Conservation (phyloP, 1,284 basidiomycete genomes). For the Ganoderma lingzhi region DNA sequence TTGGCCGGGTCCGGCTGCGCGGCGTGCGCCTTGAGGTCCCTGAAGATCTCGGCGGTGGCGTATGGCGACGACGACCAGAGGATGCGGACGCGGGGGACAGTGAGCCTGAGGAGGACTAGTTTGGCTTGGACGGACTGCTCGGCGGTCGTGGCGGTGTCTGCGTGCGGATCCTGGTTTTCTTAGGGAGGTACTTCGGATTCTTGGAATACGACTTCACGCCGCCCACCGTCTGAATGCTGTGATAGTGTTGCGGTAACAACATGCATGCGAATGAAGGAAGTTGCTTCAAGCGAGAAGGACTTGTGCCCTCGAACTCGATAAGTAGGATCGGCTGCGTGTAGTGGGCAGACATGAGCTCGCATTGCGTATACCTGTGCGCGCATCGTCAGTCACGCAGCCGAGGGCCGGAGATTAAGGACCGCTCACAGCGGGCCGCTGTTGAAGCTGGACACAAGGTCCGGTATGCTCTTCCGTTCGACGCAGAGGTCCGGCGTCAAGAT, state of each 20-base stretch:
- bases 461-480: constrained; percentile 80
- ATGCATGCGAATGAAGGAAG: constrained; percentile 25
- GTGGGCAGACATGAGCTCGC: constrained; percentile 95
- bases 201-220: constrained; percentile 73
- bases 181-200: constrained; percentile 60
- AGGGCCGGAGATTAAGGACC: background rate
- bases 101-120: constrained; percentile 87
- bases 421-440: constrained; percentile 92
- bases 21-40: constrained; percentile 88
- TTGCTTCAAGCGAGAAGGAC: constrained; percentile 88
- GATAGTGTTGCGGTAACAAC: background rate
- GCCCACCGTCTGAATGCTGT: constrained; percentile 50
- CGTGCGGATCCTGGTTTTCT: constrained; percentile 53
- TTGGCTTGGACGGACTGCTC: constrained; percentile 82
- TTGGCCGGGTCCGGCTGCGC: constrained; percentile 83
- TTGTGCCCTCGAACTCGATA: constrained; percentile 99
- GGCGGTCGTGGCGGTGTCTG: constrained; percentile 52
- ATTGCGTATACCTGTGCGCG: constrained; percentile 74
- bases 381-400: background rate
- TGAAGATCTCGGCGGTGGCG: constrained; percentile 92
- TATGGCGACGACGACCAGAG: constrained; percentile 98
- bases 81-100: constrained; percentile 91
- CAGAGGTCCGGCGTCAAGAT: constrained; percentile 95
- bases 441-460: constrained; percentile 92
- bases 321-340: constrained; percentile 93